Percentiles rank a stretch among this genome's conserved stretches.
Conservation (phyloP, 2,329 filamentous ascomycete genomes). For the Simplicillium aogashimaense region DNA sequence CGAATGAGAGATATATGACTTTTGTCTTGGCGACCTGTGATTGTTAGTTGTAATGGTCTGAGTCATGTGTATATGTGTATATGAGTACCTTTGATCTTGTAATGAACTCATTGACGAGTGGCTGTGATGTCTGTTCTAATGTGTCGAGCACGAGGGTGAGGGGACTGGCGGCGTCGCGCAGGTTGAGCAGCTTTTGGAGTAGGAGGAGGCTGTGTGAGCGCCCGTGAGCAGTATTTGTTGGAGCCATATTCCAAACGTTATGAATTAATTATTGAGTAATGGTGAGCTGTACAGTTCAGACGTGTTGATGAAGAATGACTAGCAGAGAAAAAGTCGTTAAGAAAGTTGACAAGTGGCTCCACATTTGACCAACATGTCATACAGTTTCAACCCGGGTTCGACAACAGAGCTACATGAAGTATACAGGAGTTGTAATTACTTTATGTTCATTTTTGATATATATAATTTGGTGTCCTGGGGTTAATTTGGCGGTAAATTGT, state of each 20-base stretch:
- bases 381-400: no score
- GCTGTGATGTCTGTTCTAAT: conserved; percentile 68
- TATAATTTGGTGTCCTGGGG: no score
- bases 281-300: no score
- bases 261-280: no score
- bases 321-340: neutral
- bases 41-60: no score
- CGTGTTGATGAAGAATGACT: neutral
- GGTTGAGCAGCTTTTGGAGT: conserved; percentile 70
- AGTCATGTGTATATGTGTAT: neutral
- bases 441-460: no score
- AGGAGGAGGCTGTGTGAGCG: conserved; percentile 78
- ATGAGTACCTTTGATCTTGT: conserved; percentile 57
- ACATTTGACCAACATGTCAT: no score
- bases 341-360: no score
- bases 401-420: no score
- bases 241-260: conserved; percentile 35
- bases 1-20: conserved; percentile 69
- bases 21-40: conserved; percentile 51
- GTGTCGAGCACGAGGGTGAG: conserved; percentile 80
- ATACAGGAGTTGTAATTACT: no score
- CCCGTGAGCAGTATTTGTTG: conserved; percentile 52
- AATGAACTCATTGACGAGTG: conserved; percentile 64
- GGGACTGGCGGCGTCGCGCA: conserved; percentile 72
- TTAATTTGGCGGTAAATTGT: no score